Percentiles rank a stretch among this genome's conserved stretches.
Conservation (phyloP, 306 rosid genomes). For the Gleditsia sinensis region DNA sequence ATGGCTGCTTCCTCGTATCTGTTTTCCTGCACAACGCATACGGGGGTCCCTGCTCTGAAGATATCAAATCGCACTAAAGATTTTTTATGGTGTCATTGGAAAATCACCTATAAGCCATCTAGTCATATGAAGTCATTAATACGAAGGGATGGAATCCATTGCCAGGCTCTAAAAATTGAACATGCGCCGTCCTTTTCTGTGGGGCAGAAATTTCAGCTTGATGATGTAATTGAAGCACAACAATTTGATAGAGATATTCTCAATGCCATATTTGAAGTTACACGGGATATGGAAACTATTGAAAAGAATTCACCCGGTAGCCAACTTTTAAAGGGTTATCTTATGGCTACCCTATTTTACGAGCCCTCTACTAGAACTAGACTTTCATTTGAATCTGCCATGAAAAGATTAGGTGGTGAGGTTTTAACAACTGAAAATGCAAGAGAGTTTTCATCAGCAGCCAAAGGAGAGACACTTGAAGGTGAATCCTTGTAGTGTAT, state of each 20-base stretch:
- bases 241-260: slow-evolving; percentile 80
- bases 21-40: slow-evolving; percentile 52
- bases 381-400: slow-evolving; percentile 94
- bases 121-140: slow-evolving; percentile 29
- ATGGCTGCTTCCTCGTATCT: slow-evolving; percentile 73
- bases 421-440: slow-evolving; percentile 95
- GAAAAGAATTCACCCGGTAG: slow-evolving; percentile 73
- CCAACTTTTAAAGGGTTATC: slow-evolving; percentile 81
- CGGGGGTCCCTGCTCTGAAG: slow-evolving; percentile 34
- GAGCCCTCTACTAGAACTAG: slow-evolving; percentile 95
- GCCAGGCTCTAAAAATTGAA: slow-evolving; percentile 43
- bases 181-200: slow-evolving; percentile 40
- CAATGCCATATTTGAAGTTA: slow-evolving; percentile 69
- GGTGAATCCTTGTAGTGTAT: slow-evolving; percentile 44
- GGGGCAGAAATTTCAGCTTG: slow-evolving; percentile 75
- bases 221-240: slow-evolving; percentile 86
- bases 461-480: slow-evolving; percentile 96
- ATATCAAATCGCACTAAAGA: slow-evolving; percentile 35
- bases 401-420: slow-evolving; percentile 92
- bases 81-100: slow-evolving; percentile 28
- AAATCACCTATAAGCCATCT: slow-evolving; percentile 31
- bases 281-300: slow-evolving; percentile 76
- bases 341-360: slow-evolving; percentile 92
- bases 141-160: slow-evolving; percentile 39
- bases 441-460: slow-evolving; percentile 85